A percentile compares a stretch with the other conserved stretches of the same genome.
Evolutionary conservation across 345 rosid species (phyloP).

Genomic region (Excoecaria cochinchinensis): DNA sequence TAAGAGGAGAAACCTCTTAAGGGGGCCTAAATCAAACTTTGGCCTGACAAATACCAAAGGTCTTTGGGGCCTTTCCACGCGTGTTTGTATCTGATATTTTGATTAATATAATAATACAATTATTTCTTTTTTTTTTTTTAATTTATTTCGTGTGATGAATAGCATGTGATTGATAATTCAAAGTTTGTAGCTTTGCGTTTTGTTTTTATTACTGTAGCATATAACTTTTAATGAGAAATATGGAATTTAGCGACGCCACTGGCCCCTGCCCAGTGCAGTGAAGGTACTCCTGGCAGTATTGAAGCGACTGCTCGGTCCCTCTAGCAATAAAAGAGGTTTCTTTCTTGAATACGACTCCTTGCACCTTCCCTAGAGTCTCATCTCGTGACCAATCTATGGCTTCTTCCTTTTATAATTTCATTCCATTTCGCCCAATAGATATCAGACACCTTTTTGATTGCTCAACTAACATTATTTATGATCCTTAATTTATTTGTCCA

Average conservation of each 20-base stretch:
- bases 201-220: conserved; percentile 29
- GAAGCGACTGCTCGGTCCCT: conserved; percentile 41
- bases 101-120: conserved; percentile 25
- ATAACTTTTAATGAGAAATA: background rate
- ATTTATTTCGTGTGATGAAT: conserved; percentile 4
- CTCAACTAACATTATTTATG: background rate
- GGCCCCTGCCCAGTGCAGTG: conserved; percentile 5
- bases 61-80: conserved; percentile 53
- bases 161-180: conserved; percentile 47
- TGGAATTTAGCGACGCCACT: conserved; percentile 27
- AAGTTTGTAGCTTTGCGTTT: conserved; percentile 52
- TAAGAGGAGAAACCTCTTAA: conserved; percentile 28
- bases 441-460: conserved; percentile 10
- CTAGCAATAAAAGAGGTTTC: conserved; percentile 25
- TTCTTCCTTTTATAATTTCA: background rate
- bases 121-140: background rate
- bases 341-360: conserved; percentile 15
- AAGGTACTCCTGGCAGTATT: conserved; percentile 17
- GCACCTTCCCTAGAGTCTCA: background rate
- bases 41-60: conserved; percentile 39
- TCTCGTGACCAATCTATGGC: conserved; percentile 28
- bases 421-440: background rate
- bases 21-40: conserved; percentile 25
- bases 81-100: conserved; percentile 38
- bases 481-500: background rate